phyloP scores from a whole-genome alignment of 768 basidiomycete species.

The Galerina marginata region DNA sequence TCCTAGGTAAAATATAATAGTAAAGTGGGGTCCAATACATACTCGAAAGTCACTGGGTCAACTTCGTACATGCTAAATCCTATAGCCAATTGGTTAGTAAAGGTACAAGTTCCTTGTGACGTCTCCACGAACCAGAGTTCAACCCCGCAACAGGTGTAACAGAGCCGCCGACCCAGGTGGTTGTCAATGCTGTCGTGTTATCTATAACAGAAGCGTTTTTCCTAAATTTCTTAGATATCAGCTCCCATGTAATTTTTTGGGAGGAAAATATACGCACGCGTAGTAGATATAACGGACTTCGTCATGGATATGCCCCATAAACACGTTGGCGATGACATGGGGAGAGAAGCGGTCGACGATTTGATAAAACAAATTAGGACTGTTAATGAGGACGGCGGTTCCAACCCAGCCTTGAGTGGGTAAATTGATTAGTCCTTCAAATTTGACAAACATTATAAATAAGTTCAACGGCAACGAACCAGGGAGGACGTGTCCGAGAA shows the following conservation, averaged over 20 bases:
- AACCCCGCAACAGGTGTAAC: not conserved
- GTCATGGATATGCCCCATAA: conserved; percentile 4
- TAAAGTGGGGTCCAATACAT: not conserved
- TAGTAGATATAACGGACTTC: conserved; percentile 6
- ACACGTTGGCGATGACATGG: conserved; percentile 1
- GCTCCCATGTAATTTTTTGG: not conserved
- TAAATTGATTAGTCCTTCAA: not conserved
- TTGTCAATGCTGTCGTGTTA: not conserved
- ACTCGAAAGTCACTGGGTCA: conserved; percentile 1
- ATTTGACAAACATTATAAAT: too few relatives aligned
- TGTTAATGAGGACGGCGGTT: not conserved
- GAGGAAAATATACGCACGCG: not conserved
- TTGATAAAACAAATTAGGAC: not conserved
- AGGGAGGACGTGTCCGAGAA: not conserved
- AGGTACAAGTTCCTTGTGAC: not conserved
- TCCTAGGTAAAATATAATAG: too few relatives aligned
- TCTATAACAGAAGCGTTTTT: not conserved
- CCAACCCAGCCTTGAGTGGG: not conserved
- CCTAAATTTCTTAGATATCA: not conserved
- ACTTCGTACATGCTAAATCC: conserved; percentile 7
- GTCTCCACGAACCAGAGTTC: not conserved
- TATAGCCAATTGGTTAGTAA: not conserved
- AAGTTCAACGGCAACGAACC: not conserved
- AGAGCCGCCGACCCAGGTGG: conserved; percentile 2
- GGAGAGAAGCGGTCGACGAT: conserved; percentile 4